Conservation (phyloP, 306 rosid species). For the Quercus dentata region DNA sequence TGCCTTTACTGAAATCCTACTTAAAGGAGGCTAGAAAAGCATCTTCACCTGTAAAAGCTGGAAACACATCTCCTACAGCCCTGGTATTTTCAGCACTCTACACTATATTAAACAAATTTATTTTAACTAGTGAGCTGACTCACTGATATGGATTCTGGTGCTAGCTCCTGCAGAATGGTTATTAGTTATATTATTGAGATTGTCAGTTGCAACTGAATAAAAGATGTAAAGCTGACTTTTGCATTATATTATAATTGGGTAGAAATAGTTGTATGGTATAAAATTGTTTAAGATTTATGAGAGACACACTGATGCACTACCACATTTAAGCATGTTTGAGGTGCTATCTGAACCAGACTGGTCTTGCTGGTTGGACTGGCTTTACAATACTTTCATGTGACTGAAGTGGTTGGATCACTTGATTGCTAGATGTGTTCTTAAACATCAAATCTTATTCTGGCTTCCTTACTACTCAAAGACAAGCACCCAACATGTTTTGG, state of each 20-base stretch:
- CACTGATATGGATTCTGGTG: constrained; percentile 1
- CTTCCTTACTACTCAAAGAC: neutral
- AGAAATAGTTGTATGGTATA: neutral
- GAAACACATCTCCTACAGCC: constrained; percentile 65
- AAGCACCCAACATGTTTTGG: neutral
- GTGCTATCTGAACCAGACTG: neutral
- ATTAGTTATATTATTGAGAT: neutral
- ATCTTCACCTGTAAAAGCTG: constrained; percentile 69
- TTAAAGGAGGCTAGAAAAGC: constrained; percentile 85
- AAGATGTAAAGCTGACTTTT: neutral
- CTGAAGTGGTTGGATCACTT: neutral
- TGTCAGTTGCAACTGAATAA: constrained; percentile 2
- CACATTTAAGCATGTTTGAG: neutral
- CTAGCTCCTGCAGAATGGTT: neutral
- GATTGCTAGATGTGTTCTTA: neutral
- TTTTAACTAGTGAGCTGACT: constrained; percentile 5
- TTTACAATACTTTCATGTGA: neutral
- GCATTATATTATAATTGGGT: neutral
- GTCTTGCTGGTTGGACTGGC: neutral
- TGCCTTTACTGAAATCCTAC: constrained; percentile 82
- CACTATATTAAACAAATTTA: constrained; percentile 3
- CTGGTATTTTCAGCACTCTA: constrained; percentile 49
- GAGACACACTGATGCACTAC: neutral
- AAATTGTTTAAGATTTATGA: neutral
- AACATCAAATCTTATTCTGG: no score